phyloP scores from a whole-genome alignment of 2,329 filamentous ascomycete species.

The Talaromyces pinophilus region DNA sequence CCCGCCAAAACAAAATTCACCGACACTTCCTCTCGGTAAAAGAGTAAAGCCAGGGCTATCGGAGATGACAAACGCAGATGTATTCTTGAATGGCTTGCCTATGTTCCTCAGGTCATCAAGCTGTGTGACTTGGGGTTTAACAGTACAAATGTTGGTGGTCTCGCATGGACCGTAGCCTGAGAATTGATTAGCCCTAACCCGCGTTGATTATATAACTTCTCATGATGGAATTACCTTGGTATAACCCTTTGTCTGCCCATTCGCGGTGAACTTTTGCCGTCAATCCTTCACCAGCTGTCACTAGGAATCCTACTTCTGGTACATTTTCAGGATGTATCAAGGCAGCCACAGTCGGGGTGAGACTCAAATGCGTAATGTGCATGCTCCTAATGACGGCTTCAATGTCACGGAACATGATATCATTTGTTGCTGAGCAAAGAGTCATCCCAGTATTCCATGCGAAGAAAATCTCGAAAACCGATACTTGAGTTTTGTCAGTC shows the following conservation, averaged over 20 bases:
- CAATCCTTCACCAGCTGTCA: conserved; percentile 79
- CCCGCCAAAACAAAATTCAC: conserved; percentile 85
- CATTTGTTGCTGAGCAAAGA: conserved; percentile 73
- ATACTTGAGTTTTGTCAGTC: conserved; percentile 54
- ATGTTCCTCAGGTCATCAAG: conserved; percentile 70
- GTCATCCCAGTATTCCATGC: conserved; percentile 77
- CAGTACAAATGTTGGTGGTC: conserved; percentile 83
- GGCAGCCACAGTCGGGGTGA: conserved; percentile 82
- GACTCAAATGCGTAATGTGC: conserved; percentile 73
- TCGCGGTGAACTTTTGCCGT: conserved; percentile 67
- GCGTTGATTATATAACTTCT: not conserved
- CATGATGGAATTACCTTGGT: conserved; percentile 57
- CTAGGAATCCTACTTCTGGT: conserved; percentile 70
- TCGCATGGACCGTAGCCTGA: conserved; percentile 77
- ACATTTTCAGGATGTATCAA: conserved; percentile 69
- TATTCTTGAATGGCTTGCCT: conserved; percentile 73
- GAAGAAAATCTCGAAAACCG: conserved; percentile 88
- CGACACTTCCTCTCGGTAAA: conserved; percentile 70
- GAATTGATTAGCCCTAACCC: not conserved
- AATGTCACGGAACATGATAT: conserved; percentile 71
- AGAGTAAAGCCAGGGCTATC: conserved; percentile 49
- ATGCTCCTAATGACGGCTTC: conserved; percentile 66
- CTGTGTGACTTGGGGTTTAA: conserved; percentile 61
- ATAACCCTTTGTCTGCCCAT: conserved; percentile 69
- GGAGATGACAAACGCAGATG: conserved; percentile 67